Conservation (phyloP, 495 filamentous ascomycete species). For the Penicillium simplicissimum region DNA sequence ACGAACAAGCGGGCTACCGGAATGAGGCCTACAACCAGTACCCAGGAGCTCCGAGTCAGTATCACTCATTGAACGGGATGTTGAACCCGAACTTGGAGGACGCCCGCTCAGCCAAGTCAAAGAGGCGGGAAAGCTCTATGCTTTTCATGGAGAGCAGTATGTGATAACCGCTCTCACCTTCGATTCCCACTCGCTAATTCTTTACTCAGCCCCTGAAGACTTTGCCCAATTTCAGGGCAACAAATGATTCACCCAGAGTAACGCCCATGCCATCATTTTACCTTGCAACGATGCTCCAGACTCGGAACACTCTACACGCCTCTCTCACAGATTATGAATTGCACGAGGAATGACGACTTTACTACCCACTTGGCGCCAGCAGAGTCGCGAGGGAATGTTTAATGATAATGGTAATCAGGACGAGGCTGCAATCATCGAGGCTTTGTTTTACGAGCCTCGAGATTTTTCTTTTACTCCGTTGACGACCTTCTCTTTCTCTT, state of each 20-base stretch:
- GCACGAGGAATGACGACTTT: conserved; percentile 33
- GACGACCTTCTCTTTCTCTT: conserved; percentile 8
- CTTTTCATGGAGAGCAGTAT: conserved; percentile 50
- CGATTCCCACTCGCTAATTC: neutral
- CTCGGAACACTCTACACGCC: conserved; percentile 11
- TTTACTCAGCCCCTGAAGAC: conserved; percentile 10
- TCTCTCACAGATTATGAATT: conserved; percentile 30
- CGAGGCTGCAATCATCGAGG: conserved; percentile 17
- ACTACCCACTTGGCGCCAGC: conserved; percentile 28
- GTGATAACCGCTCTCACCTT: conserved; percentile 9
- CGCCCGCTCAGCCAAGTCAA: conserved; percentile 46
- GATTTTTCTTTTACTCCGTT: neutral
- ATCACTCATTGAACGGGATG: conserved; percentile 44
- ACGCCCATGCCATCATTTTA: conserved; percentile 4
- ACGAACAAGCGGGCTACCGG: conserved; percentile 42
- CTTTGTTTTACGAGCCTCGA: conserved; percentile 2
- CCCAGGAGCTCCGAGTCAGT: conserved; percentile 30
- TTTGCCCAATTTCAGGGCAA: conserved; percentile 19
- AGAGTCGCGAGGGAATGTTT: conserved; percentile 32
- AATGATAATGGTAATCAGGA: conserved; percentile 45
- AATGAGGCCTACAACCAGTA: conserved; percentile 32
- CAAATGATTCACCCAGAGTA: conserved; percentile 1
- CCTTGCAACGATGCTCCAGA: conserved; percentile 6
- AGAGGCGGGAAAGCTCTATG: conserved; percentile 60
- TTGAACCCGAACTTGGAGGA: conserved; percentile 40